phyloP scores from a whole-genome alignment of 805 yeast species.

The Saccharomycodes ludwigii region DNA sequence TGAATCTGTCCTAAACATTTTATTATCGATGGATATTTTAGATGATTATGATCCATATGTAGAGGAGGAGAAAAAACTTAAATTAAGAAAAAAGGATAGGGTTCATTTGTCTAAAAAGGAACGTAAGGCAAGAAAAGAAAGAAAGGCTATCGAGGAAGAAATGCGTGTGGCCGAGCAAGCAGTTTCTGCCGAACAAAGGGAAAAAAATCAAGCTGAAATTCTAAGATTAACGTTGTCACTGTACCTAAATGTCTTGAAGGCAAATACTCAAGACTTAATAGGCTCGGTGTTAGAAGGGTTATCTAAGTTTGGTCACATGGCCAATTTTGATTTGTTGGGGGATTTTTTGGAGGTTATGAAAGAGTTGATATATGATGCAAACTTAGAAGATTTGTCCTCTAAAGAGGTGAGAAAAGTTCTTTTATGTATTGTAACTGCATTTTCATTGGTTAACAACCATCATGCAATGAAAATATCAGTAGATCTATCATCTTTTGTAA shows the following conservation, averaged over 20 bases:
- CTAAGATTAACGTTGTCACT: conserved; percentile 58
- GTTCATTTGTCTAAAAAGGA: conserved; percentile 87
- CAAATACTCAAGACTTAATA: conserved; percentile 50
- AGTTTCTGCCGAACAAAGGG: conserved; percentile 79
- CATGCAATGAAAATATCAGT: conserved; percentile 58
- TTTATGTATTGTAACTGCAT: conserved; percentile 80
- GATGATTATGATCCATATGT: conserved; percentile 63
- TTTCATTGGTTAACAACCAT: conserved; percentile 71
- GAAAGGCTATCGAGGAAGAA: conserved; percentile 80
- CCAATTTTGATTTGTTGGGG: conserved; percentile 84
- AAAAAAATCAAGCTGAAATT: conserved; percentile 72
- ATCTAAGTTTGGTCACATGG: conserved; percentile 82
- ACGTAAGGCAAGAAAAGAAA: conserved; percentile 75
- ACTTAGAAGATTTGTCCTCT: conserved; percentile 30
- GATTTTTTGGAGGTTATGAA: conserved; percentile 83
- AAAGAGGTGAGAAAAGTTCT: conserved; percentile 58
- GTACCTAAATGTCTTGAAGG: conserved; percentile 66
- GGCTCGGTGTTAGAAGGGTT: conserved; percentile 88
- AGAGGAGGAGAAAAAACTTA: conserved; percentile 33
- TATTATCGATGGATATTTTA: conserved; percentile 54
- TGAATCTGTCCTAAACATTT: conserved; percentile 64
- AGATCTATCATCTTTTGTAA: conserved; percentile 72
- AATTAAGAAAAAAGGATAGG: conserved; percentile 73
- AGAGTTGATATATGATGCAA: conserved; percentile 54
- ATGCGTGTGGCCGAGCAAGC: conserved; percentile 77